Percentiles rank a stretch among this genome's conserved stretches.
phyloP scores from a whole-genome alignment of 305 asterid genomes.

The Nicotiana rustica region DNA sequence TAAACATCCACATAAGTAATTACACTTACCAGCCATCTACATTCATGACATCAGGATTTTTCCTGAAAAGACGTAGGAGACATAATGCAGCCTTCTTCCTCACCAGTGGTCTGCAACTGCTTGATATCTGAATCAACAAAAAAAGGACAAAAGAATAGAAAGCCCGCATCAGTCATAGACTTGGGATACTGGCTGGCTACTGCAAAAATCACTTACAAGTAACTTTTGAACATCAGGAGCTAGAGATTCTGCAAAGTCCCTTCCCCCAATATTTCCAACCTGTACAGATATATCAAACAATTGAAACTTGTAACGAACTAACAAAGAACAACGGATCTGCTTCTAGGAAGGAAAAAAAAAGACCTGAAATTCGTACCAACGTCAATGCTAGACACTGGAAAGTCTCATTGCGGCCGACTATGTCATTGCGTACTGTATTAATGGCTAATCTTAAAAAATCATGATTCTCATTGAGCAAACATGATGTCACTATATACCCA shows the following conservation, averaged over 20 bases:
- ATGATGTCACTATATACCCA: slow-evolving; percentile 96
- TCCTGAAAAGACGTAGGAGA: slow-evolving; percentile 90
- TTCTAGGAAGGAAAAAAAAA: slow-evolving; percentile 17
- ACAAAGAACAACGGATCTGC: slow-evolving; percentile 17
- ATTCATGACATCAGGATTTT: slow-evolving; percentile 98
- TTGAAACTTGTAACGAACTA: slow-evolving; percentile 21
- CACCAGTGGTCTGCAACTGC: slow-evolving; percentile 99
- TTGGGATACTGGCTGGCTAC: slow-evolving; percentile 33
- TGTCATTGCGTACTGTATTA: slow-evolving; percentile 97
- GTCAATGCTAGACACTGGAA: slow-evolving; percentile 98
- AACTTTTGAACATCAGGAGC: slow-evolving; percentile 99
- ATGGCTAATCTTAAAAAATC: slow-evolving; percentile 97
- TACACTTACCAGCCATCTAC: slow-evolving; percentile 92
- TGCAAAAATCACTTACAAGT: slow-evolving; percentile 73
- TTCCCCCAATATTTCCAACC: slow-evolving; percentile 99
- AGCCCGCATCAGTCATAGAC: background rate
- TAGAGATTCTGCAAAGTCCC: slow-evolving; percentile 97
- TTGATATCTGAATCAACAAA: slow-evolving; percentile 72
- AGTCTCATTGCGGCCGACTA: slow-evolving; percentile 98
- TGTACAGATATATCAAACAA: slow-evolving; percentile 46
- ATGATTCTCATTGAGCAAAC: slow-evolving; percentile 97
- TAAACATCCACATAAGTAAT: slow-evolving; percentile 13
- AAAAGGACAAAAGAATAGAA: slow-evolving; percentile 36
- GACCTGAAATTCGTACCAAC: slow-evolving; percentile 61
- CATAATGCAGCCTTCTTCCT: slow-evolving; percentile 99